These are phyloP conservation scores for Yarrowia alimentaria DNA, from an alignment of 805 yeast genomes.

Conservation along the genomic window DNA sequence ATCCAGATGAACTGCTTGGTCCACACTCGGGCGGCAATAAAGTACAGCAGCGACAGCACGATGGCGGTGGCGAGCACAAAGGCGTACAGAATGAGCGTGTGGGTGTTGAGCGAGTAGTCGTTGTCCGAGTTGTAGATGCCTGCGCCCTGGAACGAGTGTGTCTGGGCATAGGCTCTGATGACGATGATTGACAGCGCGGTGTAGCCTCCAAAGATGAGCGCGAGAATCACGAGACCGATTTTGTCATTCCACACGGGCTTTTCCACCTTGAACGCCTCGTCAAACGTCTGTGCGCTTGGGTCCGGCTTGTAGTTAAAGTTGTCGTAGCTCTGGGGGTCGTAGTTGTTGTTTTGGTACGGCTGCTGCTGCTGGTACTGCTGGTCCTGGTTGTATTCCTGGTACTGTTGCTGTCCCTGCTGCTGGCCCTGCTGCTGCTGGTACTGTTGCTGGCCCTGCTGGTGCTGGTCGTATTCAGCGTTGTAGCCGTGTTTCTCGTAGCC, in stretches of 20 bases:
- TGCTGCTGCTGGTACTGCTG: neutral
- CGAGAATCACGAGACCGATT: conserved; percentile 49
- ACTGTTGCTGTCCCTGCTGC: neutral
- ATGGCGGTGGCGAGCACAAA: conserved; percentile 62
- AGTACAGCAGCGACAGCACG: conserved; percentile 55
- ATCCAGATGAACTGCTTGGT: conserved; percentile 67
- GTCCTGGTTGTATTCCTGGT: neutral
- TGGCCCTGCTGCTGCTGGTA: conserved; percentile 3
- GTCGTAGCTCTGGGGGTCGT: conserved; percentile 4
- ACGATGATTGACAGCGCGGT: conserved; percentile 67
- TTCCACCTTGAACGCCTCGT: conserved; percentile 64
- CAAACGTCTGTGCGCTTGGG: conserved; percentile 50
- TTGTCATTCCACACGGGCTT: conserved; percentile 65
- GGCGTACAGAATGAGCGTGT: conserved; percentile 67
- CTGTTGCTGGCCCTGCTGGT: neutral
- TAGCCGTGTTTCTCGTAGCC: conserved; percentile 16
- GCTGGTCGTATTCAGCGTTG: conserved; percentile 27
- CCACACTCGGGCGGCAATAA: conserved; percentile 59
- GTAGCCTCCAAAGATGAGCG: conserved; percentile 58
- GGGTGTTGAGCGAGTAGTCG: conserved; percentile 68
- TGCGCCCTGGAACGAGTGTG: conserved; percentile 56
- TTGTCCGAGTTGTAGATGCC: conserved; percentile 56
- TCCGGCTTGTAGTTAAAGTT: conserved; percentile 31
- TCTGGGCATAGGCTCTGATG: conserved; percentile 58
- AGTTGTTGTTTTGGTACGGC: neutral